Conservation (phyloP, 306 rosid species). For the Prunus mira region DNA sequence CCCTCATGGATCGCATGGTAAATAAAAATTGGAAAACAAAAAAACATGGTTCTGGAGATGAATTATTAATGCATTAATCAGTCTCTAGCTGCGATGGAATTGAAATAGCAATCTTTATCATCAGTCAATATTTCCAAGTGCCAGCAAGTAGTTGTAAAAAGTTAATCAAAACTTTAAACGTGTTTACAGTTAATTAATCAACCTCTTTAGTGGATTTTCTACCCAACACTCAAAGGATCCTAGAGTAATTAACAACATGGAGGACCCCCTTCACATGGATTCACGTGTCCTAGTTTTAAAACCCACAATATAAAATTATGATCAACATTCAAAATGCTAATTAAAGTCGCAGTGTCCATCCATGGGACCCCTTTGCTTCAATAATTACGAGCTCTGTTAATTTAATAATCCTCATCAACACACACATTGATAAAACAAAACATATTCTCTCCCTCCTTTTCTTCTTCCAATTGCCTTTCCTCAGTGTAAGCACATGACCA, state of each 20-base stretch:
- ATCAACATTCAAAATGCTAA: constrained; percentile 29
- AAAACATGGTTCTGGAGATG: no score
- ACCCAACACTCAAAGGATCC: constrained; percentile 34
- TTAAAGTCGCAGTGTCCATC: constrained; percentile 31
- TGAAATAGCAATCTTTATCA: constrained; percentile 10
- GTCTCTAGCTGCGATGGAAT: background rate
- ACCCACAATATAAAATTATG: constrained; percentile 28
- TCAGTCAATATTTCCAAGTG: constrained; percentile 15
- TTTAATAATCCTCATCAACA: constrained; percentile 10
- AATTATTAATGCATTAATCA: no score
- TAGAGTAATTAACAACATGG: constrained; percentile 27
- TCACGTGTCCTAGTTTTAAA: constrained; percentile 57
- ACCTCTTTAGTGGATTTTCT: constrained; percentile 23
- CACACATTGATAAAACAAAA: no score
- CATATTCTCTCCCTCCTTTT: no score
- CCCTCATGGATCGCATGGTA: no score
- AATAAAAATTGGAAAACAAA: no score
- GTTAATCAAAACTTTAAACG: constrained; percentile 12
- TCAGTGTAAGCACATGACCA: constrained; percentile 30
- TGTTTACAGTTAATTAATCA: constrained; percentile 7
- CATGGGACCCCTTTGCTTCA: constrained; percentile 28
- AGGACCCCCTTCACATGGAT: constrained; percentile 78
- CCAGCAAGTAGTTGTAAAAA: constrained; percentile 14
- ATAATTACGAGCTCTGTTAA: constrained; percentile 32
- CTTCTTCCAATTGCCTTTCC: constrained; percentile 10